Percentiles rank a stretch among this genome's conserved stretches.
These are phyloP conservation scores for Rhizopogon vinicolor DNA, from an alignment of 768 basidiomycete species.

Conservation along the genomic window DNA sequence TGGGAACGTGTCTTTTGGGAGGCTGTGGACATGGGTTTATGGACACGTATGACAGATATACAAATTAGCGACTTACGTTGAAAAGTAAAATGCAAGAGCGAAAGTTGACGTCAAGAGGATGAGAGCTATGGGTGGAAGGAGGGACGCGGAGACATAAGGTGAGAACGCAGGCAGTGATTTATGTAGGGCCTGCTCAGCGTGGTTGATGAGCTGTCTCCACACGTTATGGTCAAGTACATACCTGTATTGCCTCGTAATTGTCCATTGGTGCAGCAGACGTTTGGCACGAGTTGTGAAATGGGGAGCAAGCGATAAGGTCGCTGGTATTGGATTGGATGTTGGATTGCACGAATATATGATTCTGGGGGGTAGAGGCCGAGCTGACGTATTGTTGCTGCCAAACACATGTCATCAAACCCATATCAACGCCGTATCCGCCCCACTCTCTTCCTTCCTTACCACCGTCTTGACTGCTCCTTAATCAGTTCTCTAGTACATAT, in stretches of 20 bases:
- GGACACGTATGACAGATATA: neutral
- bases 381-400: conserved; percentile 46
- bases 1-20: conserved; percentile 68
- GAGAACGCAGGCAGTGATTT: conserved; percentile 62
- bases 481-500: conserved; percentile 8
- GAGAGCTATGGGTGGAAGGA: conserved; percentile 75
- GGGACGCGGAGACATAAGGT: conserved; percentile 59
- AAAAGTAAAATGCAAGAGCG: conserved; percentile 85
- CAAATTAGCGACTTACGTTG: conserved; percentile 52
- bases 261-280: conserved; percentile 38
- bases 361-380: conserved; percentile 8
- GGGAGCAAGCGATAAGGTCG: neutral
- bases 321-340: neutral
- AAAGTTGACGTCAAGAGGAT: conserved; percentile 73
- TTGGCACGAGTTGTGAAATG: conserved; percentile 3
- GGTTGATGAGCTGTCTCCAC: conserved; percentile 2
- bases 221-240: conserved; percentile 19
- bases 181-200: conserved; percentile 51
- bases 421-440: conserved; percentile 31
- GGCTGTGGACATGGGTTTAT: conserved; percentile 38
- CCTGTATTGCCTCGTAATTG: conserved; percentile 53
- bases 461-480: conserved; percentile 11
- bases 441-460: conserved; percentile 18
- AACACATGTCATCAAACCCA: conserved; percentile 62
- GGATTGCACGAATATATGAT: conserved; percentile 1